Evolutionary conservation across 1,284 basidiomycete genomes (phyloP), one percentile per base, ranked within the genome.

Genomic region (Apiotrichum gracile): DNA sequence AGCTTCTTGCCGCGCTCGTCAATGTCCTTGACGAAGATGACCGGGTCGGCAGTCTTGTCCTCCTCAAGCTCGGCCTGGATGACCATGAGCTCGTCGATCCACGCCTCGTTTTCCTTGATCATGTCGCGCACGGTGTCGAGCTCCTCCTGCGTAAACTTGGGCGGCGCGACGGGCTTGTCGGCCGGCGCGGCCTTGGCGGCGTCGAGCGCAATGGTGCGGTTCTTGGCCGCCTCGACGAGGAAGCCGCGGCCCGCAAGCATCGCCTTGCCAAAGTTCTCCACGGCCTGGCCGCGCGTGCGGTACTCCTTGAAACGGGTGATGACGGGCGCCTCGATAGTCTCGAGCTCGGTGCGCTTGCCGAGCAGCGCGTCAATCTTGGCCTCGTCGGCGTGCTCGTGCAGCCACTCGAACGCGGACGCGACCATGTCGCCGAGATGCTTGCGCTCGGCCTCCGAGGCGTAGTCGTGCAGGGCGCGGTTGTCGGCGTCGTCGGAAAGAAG

Each of bases 271-370:
- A 85, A 62, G 78, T 85, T 69, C 76, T 81, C 58, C 40, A 80
- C 64, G 1, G 79, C 75, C 79, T 85, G 80, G 80, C 88, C 62
- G 6, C 81, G 77, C 19, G 84, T 82, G 62, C 86, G 83, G 51
- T 86, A 86, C 75, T 98, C 92, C 68, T 83, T 82, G 75, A 93
- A 88, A 13, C 96, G 86, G 66, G 85, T 82, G 41, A 88, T 81
- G 54, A 97, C 84, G 2, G 91, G 89, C 42, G 80, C 78, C 70
- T 97, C 91, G 55, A 93, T 76, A 39, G 79, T 76, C 88, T 96
- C 91, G 21, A 97, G 76, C 16, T 81, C 83, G 37, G 81, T 80
- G 47, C 87, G 82, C 71, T 89, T 88, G 58, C 83, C 81, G 60
- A 84, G 77, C 54, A 94, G 80, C 46, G 85, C 82, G 21, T 79